Percentiles rank a stretch among this genome's conserved stretches.
Conservation (phyloP, 2,329 filamentous ascomycete species). For the Microdochium nivale region DNA sequence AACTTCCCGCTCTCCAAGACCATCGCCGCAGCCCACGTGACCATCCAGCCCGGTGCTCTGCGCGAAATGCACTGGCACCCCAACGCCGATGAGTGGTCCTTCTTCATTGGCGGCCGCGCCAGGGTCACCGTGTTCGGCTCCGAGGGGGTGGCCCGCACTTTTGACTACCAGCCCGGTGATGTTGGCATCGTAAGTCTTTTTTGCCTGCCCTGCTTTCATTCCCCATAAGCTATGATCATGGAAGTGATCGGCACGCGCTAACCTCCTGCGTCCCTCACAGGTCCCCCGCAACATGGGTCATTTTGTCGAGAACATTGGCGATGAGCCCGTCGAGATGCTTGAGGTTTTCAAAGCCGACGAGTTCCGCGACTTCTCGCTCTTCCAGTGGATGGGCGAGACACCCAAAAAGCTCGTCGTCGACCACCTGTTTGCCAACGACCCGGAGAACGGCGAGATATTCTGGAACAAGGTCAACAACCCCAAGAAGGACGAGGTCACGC, state of each 20-base stretch:
- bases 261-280: background rate
- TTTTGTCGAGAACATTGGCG: conserved; percentile 75
- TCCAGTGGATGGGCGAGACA: conserved; percentile 69
- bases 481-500: conserved; percentile 46
- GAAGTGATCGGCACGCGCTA: no score
- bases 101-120: conserved; percentile 64
- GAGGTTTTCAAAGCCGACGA: conserved; percentile 66
- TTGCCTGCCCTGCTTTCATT: background rate
- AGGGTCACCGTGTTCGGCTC: conserved; percentile 68
- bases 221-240: no score
- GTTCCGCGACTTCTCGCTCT: conserved; percentile 65
- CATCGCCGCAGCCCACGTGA: conserved; percentile 63
- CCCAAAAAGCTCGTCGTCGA: conserved; percentile 58
- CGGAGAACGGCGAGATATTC: conserved; percentile 53
- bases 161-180: conserved; percentile 67
- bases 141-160: conserved; percentile 61
- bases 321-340: conserved; percentile 66
- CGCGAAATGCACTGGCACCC: conserved; percentile 82
- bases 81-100: conserved; percentile 72
- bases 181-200: conserved; percentile 51
- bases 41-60: conserved; percentile 62
- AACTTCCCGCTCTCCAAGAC: conserved; percentile 69
- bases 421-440: conserved; percentile 55
- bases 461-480: conserved; percentile 52
- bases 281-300: conserved; percentile 69